A percentile compares a stretch with the other conserved stretches of the same genome.
Conservation (phyloP, 2,329 filamentous ascomycete genomes). For the Alternaria viburni region DNA sequence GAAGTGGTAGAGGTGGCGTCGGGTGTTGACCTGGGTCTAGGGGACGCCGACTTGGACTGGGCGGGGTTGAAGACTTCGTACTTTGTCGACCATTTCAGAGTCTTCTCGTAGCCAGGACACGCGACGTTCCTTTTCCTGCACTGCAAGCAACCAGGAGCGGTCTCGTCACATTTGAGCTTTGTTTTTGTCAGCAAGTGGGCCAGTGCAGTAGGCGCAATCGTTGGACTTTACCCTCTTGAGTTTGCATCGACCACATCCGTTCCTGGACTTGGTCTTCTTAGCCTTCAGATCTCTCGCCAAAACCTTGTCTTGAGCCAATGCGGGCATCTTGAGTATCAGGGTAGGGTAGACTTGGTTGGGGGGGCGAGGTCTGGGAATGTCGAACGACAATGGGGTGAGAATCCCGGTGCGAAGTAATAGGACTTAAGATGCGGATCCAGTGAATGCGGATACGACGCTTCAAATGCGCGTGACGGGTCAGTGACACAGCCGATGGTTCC, state of each 20-base stretch:
- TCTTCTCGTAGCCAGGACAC: conserved; percentile 57
- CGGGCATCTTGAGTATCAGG: conserved; percentile 33
- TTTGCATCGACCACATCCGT: conserved; percentile 45
- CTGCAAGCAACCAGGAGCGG: conserved; percentile 51
- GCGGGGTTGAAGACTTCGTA: conserved; percentile 54
- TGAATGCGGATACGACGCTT: conserved; percentile 19
- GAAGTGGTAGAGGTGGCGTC: conserved; percentile 11
- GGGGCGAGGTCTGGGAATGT: conserved; percentile 19
- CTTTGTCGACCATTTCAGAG: conserved; percentile 57
- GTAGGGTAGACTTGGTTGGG: conserved; percentile 3
- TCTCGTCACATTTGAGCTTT: conserved; percentile 55
- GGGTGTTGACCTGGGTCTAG: conserved; percentile 19
- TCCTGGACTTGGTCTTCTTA: conserved; percentile 47
- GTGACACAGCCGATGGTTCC: conserved; percentile 36
- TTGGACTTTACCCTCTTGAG: conserved; percentile 38
- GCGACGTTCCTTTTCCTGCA: conserved; percentile 52
- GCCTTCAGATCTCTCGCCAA: conserved; percentile 34
- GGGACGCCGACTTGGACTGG: conserved; percentile 28
- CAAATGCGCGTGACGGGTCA: conserved; percentile 27
- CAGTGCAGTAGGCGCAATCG: not conserved
- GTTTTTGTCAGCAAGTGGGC: conserved; percentile 22
- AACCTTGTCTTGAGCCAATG: conserved; percentile 35
- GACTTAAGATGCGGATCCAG: conserved; percentile 27
- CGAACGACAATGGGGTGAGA: conserved; percentile 27
- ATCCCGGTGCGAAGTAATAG: conserved; percentile 19